Percentiles rank a stretch among this genome's conserved stretches.
Evolutionary conservation across 1,284 basidiomycete genomes (phyloP).

Genomic region (Austroboletus niveus): DNA sequence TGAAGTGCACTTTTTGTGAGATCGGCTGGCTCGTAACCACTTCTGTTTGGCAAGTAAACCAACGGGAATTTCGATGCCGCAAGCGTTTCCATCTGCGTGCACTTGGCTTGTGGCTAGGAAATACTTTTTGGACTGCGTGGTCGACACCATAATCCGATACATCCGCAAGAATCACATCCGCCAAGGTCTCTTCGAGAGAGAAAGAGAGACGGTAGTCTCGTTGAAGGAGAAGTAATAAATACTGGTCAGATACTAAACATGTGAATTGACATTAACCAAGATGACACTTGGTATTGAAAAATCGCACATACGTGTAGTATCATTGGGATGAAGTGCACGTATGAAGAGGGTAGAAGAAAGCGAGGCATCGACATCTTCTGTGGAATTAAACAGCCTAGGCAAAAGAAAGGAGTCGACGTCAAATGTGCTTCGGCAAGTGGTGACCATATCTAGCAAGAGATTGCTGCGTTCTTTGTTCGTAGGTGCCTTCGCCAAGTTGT

Average conservation of each 20-base stretch:
- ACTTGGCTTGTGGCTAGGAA: constrained; percentile 19
- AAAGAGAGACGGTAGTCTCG: neutral
- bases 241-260: neutral
- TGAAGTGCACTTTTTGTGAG: constrained; percentile 8
- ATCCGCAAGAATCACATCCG: constrained; percentile 1
- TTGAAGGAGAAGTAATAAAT: neutral
- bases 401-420: neutral
- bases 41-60: neutral
- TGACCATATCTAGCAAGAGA: neutral
- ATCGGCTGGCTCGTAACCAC: neutral
- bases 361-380: neutral
- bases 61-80: neutral
- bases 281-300: neutral
- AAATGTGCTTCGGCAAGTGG: neutral
- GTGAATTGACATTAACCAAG: neutral
- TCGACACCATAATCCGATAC: constrained; percentile 26
- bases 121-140: constrained; percentile 31
- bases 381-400: neutral
- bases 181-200: neutral
- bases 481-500: neutral
- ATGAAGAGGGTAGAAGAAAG: neutral
- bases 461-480: neutral
- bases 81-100: neutral
- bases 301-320: neutral
- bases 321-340: neutral